Conservation (phyloP, 805 yeast genomes). For the Suhomyces canberraensis region DNA sequence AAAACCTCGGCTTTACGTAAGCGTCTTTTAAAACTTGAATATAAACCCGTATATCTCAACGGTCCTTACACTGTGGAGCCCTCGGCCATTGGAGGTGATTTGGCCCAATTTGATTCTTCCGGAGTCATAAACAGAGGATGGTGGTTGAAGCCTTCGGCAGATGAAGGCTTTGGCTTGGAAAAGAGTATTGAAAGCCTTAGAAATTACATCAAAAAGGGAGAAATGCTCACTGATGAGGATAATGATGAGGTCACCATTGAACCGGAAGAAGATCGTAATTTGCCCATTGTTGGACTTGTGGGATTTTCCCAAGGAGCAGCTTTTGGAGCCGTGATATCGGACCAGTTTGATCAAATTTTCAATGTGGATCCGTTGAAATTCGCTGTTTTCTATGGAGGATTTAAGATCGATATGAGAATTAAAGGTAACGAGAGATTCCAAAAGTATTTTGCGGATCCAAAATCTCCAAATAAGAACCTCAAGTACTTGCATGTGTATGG, state of each 20-base stretch:
- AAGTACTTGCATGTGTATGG: slow-evolving; percentile 74
- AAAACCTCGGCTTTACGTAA: slow-evolving; percentile 89
- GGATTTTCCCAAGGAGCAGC: slow-evolving; percentile 98
- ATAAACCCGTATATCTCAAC: slow-evolving; percentile 71
- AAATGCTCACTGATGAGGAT: slow-evolving; percentile 35
- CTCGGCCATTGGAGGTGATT: slow-evolving; percentile 10
- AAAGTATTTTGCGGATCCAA: slow-evolving; percentile 22
- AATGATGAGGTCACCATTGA: slow-evolving; percentile 16
- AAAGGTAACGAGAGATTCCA: slow-evolving; percentile 24
- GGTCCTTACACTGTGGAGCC: slow-evolving; percentile 53
- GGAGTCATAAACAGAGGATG: slow-evolving; percentile 58
- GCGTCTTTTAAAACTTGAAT: slow-evolving; percentile 58
- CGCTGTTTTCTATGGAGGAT: slow-evolving; percentile 74
- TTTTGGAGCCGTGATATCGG: slow-evolving; percentile 66
- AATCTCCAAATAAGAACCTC: slow-evolving; percentile 20
- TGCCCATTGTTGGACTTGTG: slow-evolving; percentile 80
- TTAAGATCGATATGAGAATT: slow-evolving; percentile 28
- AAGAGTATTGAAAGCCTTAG: slow-evolving; percentile 48
- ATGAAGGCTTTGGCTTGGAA: slow-evolving; percentile 47
- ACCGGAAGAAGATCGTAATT: slow-evolving; percentile 14
- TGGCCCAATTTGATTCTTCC: slow-evolving; percentile 45
- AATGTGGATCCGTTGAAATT: slow-evolving; percentile 55
- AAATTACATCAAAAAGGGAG: slow-evolving; percentile 55
- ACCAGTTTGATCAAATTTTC: slow-evolving; percentile 53
- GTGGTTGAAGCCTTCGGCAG: slow-evolving; percentile 59